Percentiles rank a stretch among this genome's conserved stretches.
Conservation (phyloP, 1,139 yeast genomes). For the Lodderomyces metapsilosis region DNA sequence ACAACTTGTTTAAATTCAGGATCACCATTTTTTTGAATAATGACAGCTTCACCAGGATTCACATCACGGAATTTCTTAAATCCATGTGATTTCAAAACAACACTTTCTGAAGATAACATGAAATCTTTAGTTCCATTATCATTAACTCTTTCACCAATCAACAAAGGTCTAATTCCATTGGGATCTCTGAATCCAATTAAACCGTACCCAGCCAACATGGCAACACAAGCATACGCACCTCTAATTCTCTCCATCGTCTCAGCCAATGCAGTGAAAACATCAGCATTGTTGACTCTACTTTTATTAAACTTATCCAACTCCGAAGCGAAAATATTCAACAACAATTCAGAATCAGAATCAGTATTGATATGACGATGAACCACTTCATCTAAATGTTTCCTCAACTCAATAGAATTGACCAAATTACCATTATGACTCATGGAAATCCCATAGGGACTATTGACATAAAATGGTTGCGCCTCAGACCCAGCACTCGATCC, state of each 20-base stretch:
- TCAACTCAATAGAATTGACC: slow-evolving; percentile 79
- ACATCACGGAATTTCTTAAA: slow-evolving; percentile 77
- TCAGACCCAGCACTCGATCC: slow-evolving; percentile 97
- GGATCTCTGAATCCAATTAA: slow-evolving; percentile 96
- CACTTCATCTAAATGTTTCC: slow-evolving; percentile 80
- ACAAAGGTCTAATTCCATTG: slow-evolving; percentile 89
- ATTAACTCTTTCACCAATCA: slow-evolving; percentile 75
- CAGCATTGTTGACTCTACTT: slow-evolving; percentile 88
- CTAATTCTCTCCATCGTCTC: slow-evolving; percentile 80
- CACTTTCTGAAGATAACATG: slow-evolving; percentile 95
- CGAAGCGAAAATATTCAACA: slow-evolving; percentile 86
- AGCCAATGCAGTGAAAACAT: slow-evolving; percentile 79
- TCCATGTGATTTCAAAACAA: slow-evolving; percentile 92
- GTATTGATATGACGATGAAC: slow-evolving; percentile 98
- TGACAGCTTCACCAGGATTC: slow-evolving; percentile 94
- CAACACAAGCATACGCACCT: slow-evolving; percentile 96
- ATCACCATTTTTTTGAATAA: slow-evolving; percentile 64
- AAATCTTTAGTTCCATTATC: slow-evolving; percentile 77
- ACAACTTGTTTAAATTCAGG: slow-evolving; percentile 90
- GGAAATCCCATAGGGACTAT: slow-evolving; percentile 91
- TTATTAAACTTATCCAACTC: slow-evolving; percentile 90
- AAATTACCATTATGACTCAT: slow-evolving; percentile 93
- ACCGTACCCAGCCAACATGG: slow-evolving; percentile 95
- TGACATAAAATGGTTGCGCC: slow-evolving; percentile 98
- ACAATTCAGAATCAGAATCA: slow-evolving; percentile 90